Percentiles rank a stretch among this genome's conserved stretches.
These are phyloP conservation scores for Leptodontidium sp. DNA, from an alignment of 2,329 filamentous ascomycete species.

Conservation along the genomic window DNA sequence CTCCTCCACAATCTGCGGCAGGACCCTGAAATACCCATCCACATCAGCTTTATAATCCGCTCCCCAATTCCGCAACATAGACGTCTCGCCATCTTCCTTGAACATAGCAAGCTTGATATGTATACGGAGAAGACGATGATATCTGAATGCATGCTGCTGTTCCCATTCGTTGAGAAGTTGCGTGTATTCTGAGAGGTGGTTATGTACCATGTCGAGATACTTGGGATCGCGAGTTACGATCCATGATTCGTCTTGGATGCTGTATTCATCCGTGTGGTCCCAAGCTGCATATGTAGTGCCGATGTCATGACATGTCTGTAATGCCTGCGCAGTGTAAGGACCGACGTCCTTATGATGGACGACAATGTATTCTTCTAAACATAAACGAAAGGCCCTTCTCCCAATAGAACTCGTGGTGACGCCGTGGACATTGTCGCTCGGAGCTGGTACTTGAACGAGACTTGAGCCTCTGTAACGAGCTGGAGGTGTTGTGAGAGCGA, in stretches of 20 bases:
- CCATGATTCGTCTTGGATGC: slow-evolving; percentile 29
- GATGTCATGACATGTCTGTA: slow-evolving; percentile 32
- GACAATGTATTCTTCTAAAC: slow-evolving; percentile 31
- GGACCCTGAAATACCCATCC: slow-evolving; percentile 29
- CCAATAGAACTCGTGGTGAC: slow-evolving; percentile 34
- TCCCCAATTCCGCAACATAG: slow-evolving; percentile 17
- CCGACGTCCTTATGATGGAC: slow-evolving; percentile 23
- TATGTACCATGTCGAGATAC: slow-evolving; percentile 26
- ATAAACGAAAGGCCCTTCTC: slow-evolving; percentile 33
- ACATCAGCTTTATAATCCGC: slow-evolving; percentile 34
- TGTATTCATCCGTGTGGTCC: slow-evolving; percentile 30
- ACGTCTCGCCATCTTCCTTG: slow-evolving; percentile 23
- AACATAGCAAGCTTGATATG: slow-evolving; percentile 34
- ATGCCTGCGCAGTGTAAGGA: slow-evolving; percentile 16
- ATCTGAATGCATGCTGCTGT: slow-evolving; percentile 29
- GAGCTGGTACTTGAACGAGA: slow-evolving; percentile 39
- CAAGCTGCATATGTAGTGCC: slow-evolving; percentile 29
- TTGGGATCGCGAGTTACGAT: slow-evolving; percentile 25
- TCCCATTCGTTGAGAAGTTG: slow-evolving; percentile 26
- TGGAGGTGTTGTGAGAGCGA: slow-evolving; percentile 32
- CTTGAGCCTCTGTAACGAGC: slow-evolving; percentile 28
- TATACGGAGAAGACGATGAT: slow-evolving; percentile 31
- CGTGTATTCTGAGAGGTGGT: slow-evolving; percentile 12
- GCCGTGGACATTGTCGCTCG: slow-evolving; percentile 39
- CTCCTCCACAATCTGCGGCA: slow-evolving; percentile 32